Base-by-base conservation (phyloP, 78 protist genomes). In the Creolimax fragrantissima region DNA sequence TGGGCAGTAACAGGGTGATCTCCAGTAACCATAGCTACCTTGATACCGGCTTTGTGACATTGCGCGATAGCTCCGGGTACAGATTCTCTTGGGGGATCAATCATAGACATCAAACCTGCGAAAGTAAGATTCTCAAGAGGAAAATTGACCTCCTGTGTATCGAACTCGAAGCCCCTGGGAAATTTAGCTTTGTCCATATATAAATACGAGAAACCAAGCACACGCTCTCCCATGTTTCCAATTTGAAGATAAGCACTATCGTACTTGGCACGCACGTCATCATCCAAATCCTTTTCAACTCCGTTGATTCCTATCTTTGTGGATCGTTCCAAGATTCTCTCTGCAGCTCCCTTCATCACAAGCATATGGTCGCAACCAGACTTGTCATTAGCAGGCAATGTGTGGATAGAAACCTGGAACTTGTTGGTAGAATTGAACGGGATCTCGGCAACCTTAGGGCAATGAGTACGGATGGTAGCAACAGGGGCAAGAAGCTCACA, bases 21-120 rank as follows among this genome's bases (percentile, higher is more conserved):
- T 36, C 99, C 99, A 32, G 99, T 99, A 35, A 98, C 99, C 99
- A 99, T 99, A 89, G 95, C 90, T 84, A 98, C 98, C 41, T 93
- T 81, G 45, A 97, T 93, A 43, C 98, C 95, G 5, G 97, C 98
- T 41, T 5, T 11, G 67, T 58, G 93, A 66, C 95, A 95, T 2
- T 32, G 44, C 11, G 17, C 81, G 5, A 96, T 88, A 5, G 96
- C 95, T 5, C 41, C 92, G 42, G 47, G 89, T 3, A 97, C 99
- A 5, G 85, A 95, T 35, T 93, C 95, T 4, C 98, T 93, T 42
- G 99, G 99, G 37, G 99, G 99, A 92, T 99, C 99, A 74, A 97
- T 94, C 58, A 99, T 86, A 6, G 99, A 88, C 4, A 97, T 42
- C 11, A 98, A 36, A 24, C 99, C 99, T 42, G 96, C 94, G 44